Evolutionary conservation across 495 filamentous ascomycete genomes (phyloP).

Genomic region (Parachaetomium inaequale): DNA sequence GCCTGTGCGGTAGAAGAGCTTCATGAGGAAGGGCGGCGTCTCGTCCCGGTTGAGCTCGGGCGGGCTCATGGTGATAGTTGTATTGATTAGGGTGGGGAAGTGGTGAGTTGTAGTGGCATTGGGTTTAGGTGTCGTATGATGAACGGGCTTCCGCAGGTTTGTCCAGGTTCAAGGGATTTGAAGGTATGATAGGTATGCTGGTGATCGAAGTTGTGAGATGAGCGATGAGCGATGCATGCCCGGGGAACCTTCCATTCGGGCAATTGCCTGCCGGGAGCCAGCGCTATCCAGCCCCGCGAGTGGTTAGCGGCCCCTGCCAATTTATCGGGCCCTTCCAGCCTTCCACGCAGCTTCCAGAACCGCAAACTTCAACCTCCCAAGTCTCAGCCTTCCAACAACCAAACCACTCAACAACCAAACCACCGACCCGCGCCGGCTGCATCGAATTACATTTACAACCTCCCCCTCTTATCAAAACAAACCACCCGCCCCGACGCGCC

Average conservation of each 20-base stretch:
- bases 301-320: background rate
- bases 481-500: background rate
- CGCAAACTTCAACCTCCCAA: background rate
- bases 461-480: background rate
- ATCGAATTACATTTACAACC: background rate
- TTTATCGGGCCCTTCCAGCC: background rate
- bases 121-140: no score
- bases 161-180: no score
- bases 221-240: background rate
- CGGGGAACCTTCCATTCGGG: background rate
- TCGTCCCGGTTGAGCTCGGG: background rate
- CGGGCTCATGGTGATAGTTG: constrained; percentile 5
- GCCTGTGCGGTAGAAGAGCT: constrained; percentile 77
- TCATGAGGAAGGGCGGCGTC: constrained; percentile 76
- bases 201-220: background rate
- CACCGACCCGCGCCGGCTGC: background rate
- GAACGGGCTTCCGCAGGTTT: no score
- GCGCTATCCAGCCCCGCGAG: background rate
- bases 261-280: background rate
- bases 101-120: background rate
- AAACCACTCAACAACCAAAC: background rate
- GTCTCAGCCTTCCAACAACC: background rate
- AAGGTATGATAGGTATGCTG: no score
- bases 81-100: background rate
- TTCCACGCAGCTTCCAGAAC: constrained; percentile 1